Evolutionary conservation across 495 filamentous ascomycete species (phyloP), one percentile per base, ranked within the genome.

Genomic region (Neurospora cerealis): DNA sequence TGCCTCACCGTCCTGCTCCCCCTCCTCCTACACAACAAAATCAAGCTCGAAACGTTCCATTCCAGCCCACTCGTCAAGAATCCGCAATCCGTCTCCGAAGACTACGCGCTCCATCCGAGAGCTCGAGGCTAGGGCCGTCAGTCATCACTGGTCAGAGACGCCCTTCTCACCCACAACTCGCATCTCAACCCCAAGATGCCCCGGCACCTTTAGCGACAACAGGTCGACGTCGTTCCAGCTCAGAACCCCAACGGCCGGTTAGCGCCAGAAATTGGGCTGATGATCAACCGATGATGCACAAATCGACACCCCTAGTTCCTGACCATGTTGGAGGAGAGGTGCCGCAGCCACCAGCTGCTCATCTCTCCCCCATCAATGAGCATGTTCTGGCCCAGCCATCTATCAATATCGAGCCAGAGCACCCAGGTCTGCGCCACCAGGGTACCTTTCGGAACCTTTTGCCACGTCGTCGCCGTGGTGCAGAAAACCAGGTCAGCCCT

Each of bases 71-170:
- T 28, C 75, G 75, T 6, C 28, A 69, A 6, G 42, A 71, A 40
- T 77, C 75, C 15, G 75, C 73, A 28, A 77, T 77, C 60, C 75
- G 71, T 15, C 71, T 77, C 24, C 75, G 75, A 13, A 70, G 75
- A 21, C 71, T 77, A 11, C 60, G 75, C 28, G 62, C 42, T 6
- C 42, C 71, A 6, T 37, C 71, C 3, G 34, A 38, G 5, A 38
- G 70, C 21, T 71, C 73, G 5, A 71, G 71, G 19, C 54, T 73
- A 28, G 46, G 46, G 10, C 44, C 38, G 1, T 3, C 44, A 24
- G 9, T 24, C 44, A 24, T 24, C 19, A 11, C 44, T 4, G n/a
- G 44, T 24, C 44, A 48, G 44, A 48, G 44, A 48, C 44, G 44
- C n/a, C 44, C 44, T 28, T 60, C 48, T 15, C 5, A 17, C 2